Base-by-base conservation (phyloP, 2,329 filamentous ascomycete genomes). In the Paramyrothecium sp. region DNA sequence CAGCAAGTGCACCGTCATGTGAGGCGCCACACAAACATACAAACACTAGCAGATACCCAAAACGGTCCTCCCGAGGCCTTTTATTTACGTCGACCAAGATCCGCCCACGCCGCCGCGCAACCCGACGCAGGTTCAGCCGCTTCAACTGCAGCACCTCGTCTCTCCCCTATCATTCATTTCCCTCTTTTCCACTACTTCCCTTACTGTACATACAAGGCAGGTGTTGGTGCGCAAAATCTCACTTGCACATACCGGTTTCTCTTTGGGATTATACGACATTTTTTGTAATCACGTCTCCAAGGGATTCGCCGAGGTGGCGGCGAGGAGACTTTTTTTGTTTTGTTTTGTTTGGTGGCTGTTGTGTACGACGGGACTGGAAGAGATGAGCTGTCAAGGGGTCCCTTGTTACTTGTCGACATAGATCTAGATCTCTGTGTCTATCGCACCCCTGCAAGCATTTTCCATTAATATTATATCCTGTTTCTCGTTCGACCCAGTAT, bases 1-100 rank as follows among this genome's bases (percentile, higher is more conserved):
- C 58, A 78, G 78, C 61, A 86, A 84, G 69, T 89, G 86, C 71
- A 68, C 69, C 59, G 71, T 89, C 60, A 88, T 89, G 86, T 89
- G 74, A 73, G 48, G 46, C n/a, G 51, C 7, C 5, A 44, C 13
- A 44, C 38, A 10, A 30, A 30, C 26, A 30, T 10, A 30, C 5
- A 30, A 30, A 30, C 10, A 30, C 26, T 30, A 30, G 26, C 51
- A 19, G 46, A 20, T 51, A 41, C 41, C 53, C 54, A 30, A 10
- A 17, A 8, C 12, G 5, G 57, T 54, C 58, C 54, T 26, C 56
- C 19, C 54, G 12, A 53, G 38, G 38, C 38, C 38, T 7, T 44
- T 4, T 49, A 51, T 52, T 20, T 12, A 22, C 33, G 26, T 47
- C 55, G 54, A 63, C 59, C 60, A 49, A 17, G 11, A 48, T 17